phyloP scores from a whole-genome alignment of 202 grass and related monocot species.

The Schoenoplectus tabernaemontani region DNA sequence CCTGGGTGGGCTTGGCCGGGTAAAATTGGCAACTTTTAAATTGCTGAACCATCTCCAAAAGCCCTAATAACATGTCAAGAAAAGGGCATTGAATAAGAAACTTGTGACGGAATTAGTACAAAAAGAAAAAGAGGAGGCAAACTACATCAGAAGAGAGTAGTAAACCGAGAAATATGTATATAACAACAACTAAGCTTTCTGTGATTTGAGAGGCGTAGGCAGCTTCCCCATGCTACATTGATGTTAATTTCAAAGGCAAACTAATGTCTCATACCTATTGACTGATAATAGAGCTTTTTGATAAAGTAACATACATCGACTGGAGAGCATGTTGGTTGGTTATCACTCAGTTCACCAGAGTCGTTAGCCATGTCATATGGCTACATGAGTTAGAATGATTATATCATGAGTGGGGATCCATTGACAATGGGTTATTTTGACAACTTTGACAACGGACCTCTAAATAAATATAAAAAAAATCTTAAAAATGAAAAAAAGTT shows the following conservation, averaged over 20 bases:
- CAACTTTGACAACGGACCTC: too few species aligned
- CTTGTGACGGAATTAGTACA: neutral
- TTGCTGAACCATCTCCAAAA: neutral
- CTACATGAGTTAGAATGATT: neutral
- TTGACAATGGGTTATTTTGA: too few species aligned
- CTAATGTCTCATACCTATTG: neutral
- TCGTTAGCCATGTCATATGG: neutral
- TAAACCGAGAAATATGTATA: neutral
- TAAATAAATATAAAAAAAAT: too few species aligned
- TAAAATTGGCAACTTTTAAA: neutral
- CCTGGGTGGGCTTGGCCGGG: neutral
- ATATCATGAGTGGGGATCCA: too few species aligned
- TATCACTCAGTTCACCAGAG: too few species aligned
- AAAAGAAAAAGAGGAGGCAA: neutral
- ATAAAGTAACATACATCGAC: neutral
- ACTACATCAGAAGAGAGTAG: neutral
- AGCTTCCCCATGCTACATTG: neutral
- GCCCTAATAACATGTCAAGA: neutral
- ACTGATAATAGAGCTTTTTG: neutral
- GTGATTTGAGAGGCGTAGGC: neutral
- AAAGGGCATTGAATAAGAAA: neutral
- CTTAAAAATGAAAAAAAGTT: too few species aligned
- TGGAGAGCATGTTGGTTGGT: neutral
- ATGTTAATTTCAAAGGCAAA: neutral
- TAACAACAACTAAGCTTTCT: neutral